A percentile compares a stretch with the other conserved stretches of the same genome.
phyloP scores from a whole-genome alignment of 1,284 basidiomycete genomes.

The Boletus smithii region DNA sequence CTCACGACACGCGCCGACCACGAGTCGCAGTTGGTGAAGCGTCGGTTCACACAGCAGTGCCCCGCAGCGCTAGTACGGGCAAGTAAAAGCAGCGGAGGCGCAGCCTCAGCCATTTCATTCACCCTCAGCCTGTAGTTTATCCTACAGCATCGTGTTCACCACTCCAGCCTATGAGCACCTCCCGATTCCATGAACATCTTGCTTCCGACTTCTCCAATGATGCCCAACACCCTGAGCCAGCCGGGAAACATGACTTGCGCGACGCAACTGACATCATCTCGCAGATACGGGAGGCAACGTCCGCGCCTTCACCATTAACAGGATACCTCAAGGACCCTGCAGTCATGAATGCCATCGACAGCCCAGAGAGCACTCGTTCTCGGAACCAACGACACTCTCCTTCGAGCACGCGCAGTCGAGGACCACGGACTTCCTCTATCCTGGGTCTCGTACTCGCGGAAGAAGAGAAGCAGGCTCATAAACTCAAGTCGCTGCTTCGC shows the following conservation, averaged over 20 bases:
- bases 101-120: slow-evolving; percentile 7
- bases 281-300: slow-evolving; percentile 36
- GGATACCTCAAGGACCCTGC: slow-evolving; percentile 33
- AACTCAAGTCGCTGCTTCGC: slow-evolving; percentile 54
- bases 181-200: slow-evolving; percentile 33
- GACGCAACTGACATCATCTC: slow-evolving; percentile 31
- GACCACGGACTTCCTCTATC: slow-evolving; percentile 25
- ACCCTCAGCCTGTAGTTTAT: slow-evolving; percentile 4
- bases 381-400: slow-evolving; percentile 23
- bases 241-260: slow-evolving; percentile 1
- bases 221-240: slow-evolving; percentile 11
- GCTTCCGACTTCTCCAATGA: slow-evolving; percentile 17
- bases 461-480: slow-evolving; percentile 56
- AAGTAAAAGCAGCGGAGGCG: slow-evolving; percentile 14
- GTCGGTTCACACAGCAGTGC: slow-evolving; percentile 13
- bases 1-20: slow-evolving; percentile 23
- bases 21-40: slow-evolving; percentile 10
- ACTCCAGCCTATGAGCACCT: slow-evolving; percentile 25
- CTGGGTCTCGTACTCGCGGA: slow-evolving; percentile 50
- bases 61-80: slow-evolving; percentile 2
- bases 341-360: slow-evolving; percentile 28
- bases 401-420: slow-evolving; percentile 27
- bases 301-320: slow-evolving; percentile 32
- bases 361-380: slow-evolving; percentile 14
- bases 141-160: no score